Base-by-base conservation (phyloP, 345 rosid genomes). In the Euphorbia peplus region DNA sequence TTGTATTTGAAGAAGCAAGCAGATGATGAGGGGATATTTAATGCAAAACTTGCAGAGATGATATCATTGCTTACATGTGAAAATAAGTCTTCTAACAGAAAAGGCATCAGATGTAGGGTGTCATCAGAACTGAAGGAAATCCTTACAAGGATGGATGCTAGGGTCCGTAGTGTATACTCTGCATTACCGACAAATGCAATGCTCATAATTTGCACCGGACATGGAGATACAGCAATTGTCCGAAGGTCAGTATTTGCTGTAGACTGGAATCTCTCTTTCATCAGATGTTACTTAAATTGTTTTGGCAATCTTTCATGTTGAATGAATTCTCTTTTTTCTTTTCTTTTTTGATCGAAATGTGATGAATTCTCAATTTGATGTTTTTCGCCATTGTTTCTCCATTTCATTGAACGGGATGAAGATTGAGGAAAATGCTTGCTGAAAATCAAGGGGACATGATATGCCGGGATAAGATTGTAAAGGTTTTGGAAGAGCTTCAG, bases 141-240 rank as follows among this genome's bases (percentile, higher is more conserved):
- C 60, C 73, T 90, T 7, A 71, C 73, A 67, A 78, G 80, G 60
- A 77, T 88, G 75, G 80, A 95, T 50, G 70, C 80, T 12, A 84
- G 88, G 75, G 78, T 92, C 66, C 73, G 75, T 14, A 72, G 81
- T 62, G 81, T 88, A 35, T 78, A 85, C 72, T 65, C 75, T 6
- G 77, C 90, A 35, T 80, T 95, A 72, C 97, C 99, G 4, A 75
- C 85, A 10, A 95, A 92, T 73, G 66, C 96, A 63, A 83, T 95
- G 98, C 79, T 95, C 61, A 86, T 92, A 78, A 80, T 95, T 74
- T 95, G 96, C 86, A 88, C 99, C 0, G 99, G 97, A 63, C 99
- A 92, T 73, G 99, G 99, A 71, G 93, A 95, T 83, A 95, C 81
- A 12, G 90, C 96, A 48, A 74, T 81, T 61, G 96, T 92, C 59